Percentiles rank a stretch among this genome's conserved stretches.
These are phyloP conservation scores for Tricholoma matsutake DNA, from an alignment of 768 basidiomycete species.

Conservation along the genomic window DNA sequence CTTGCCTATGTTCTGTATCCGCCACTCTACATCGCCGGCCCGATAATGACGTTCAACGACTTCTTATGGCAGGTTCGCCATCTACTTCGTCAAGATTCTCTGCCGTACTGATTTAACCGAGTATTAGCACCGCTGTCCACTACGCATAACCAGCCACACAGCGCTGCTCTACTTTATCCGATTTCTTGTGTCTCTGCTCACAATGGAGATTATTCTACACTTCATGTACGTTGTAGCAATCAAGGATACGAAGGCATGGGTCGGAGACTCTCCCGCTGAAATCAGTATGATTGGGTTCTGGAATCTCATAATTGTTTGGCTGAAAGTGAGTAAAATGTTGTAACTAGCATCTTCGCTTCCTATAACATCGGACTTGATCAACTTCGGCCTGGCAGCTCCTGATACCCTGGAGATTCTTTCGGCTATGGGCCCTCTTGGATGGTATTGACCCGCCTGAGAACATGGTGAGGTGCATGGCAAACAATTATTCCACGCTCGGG, in stretches of 20 bases:
- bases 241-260: constrained; percentile 85
- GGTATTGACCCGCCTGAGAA: constrained; percentile 96
- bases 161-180: constrained; percentile 62
- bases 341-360: not conserved
- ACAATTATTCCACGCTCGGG: constrained; percentile 89
- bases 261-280: constrained; percentile 70
- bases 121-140: constrained; percentile 58
- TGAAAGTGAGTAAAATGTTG: constrained; percentile 61
- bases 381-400: constrained; percentile 57
- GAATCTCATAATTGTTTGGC: constrained; percentile 95
- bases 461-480: constrained; percentile 98
- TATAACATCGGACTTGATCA: not conserved
- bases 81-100: not conserved
- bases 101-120: not conserved
- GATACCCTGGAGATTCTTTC: constrained; percentile 96
- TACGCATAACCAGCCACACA: constrained; percentile 36
- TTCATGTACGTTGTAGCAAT: constrained; percentile 97
- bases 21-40: constrained; percentile 93
- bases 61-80: constrained; percentile 78
- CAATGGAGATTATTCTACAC: constrained; percentile 90
- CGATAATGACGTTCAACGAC: constrained; percentile 95
- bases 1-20: constrained; percentile 87
- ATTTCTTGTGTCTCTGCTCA: constrained; percentile 67
- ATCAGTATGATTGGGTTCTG: constrained; percentile 94
- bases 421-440: constrained; percentile 86